phyloP scores from a whole-genome alignment of 768 basidiomycete genomes.

The Xerocomellus dryophilus region DNA sequence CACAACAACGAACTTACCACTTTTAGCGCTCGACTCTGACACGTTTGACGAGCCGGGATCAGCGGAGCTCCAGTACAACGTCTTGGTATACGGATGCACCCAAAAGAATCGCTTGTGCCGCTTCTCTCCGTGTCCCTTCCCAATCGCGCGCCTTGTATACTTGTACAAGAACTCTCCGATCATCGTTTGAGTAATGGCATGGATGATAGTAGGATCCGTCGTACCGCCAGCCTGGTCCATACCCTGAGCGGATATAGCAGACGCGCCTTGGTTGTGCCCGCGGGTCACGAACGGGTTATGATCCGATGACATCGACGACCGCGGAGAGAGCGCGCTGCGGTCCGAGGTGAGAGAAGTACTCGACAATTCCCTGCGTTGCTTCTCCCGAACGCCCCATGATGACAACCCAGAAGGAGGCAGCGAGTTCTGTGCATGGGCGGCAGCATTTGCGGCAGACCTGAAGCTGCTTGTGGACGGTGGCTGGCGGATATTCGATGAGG shows the following conservation, averaged over 20 bases:
- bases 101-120: constrained; percentile 97
- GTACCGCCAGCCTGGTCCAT: constrained; percentile 36
- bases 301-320: constrained; percentile 82
- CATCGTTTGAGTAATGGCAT: constrained; percentile 99
- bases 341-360: constrained; percentile 70
- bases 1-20: constrained; percentile 60
- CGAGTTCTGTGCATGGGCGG: constrained; percentile 47
- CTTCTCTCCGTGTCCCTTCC: constrained; percentile 86
- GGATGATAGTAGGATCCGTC: constrained; percentile 89
- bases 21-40: constrained; percentile 92
- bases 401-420: constrained; percentile 42
- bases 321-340: constrained; percentile 63
- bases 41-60: constrained; percentile 90
- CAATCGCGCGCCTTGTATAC: constrained; percentile 87
- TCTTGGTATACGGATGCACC: constrained; percentile 99
- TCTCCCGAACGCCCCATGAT: constrained; percentile 51
- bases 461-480: constrained; percentile 80
- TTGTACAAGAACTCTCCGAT: constrained; percentile 99
- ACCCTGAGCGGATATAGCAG: constrained; percentile 44
- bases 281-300: constrained; percentile 50
- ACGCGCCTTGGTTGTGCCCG: constrained; percentile 34
- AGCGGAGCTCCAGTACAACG: constrained; percentile 92
- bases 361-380: constrained; percentile 57
- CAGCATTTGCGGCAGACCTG: constrained; percentile 67
- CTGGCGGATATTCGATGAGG: constrained; percentile 64